Base-by-base conservation (phyloP, 2,329 filamentous ascomycete genomes). In the Beauveria scarabaeidicola region DNA sequence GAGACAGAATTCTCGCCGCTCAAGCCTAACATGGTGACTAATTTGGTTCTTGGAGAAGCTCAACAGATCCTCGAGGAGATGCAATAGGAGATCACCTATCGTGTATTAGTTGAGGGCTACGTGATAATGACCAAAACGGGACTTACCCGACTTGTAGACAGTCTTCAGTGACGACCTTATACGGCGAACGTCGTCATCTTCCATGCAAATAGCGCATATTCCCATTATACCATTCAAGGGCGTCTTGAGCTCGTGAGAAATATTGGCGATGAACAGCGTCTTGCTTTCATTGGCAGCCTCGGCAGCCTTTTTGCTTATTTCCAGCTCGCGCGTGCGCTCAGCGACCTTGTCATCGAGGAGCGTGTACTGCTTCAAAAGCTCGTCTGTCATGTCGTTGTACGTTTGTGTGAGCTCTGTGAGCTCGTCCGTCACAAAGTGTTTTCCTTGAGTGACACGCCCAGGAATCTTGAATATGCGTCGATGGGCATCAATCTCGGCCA, bases 231-330 rank as follows among this genome's bases (percentile, higher is more conserved):
- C 94, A 69, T 97, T 97, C 61, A 97, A 80, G 0, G 94, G 94
- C 1, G 94, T 99, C 70, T 96, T 95, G 46, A 97, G 80, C 72
- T 97, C 84, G 66, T 87, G 84, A 1, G 85, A 88, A 55, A 97
- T 96, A 67, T 97, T 97, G 21, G 94, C 94, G 63, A 99, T 95
- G 75, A 97, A 99, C 15, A 97, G 79, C 0, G 94, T 97, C 75
- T 99, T 99, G 78, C 90, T 95, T 73, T 96, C 90, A 67, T 96
- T 97, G 6, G 92, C 92, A n/a, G 90, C 89, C 72, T 96, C 92
- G 2, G 92, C 92, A 1, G 91, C 90, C 74, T 91, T 90, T 72
- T 96, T 96, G 75, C 89, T 95, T 62, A 90, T 84, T 68, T 96
- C 91, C 1, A 97, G 78, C 72, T 97, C 89, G 38, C 83, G 83